Base-by-base conservation (phyloP, 1,284 basidiomycete species). In the Fomitopsis betulina region DNA sequence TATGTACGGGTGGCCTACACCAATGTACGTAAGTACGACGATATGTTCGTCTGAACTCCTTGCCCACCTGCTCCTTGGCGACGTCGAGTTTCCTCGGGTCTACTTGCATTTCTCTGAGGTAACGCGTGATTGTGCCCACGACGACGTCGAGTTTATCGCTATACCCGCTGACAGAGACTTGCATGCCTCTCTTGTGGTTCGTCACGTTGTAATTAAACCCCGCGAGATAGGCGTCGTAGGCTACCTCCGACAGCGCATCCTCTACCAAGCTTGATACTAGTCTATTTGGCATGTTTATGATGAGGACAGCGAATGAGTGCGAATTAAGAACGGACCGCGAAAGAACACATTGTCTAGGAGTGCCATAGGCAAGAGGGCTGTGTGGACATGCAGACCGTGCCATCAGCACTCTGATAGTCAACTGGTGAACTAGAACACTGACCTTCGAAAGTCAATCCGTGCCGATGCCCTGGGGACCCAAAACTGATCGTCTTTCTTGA, bases 181-280 rank as follows among this genome's bases (percentile, higher is more conserved):
- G 56, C 83, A 76, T 35, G 71, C 78, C 65, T 77, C 79, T 53
- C 71, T 76, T 58, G 72, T 74, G 58, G 74, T 77, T 62, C 73
- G 73, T 45, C 45, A 87, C 69, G 56, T 71, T 73, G 73, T 84
- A 88, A 35, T 72, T 72, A 57, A 88, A 72, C 3, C 85, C 86
- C 6, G 87, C 87, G n/a, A 89, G 75, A 56, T 80, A 77, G 9
- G 87, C 86, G 64, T 85, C 85, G 68, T 90, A 89, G 5, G 83
- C 78, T 63, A 68, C 53, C 54, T 67, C 68, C 2, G 69, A 63
- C 0, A 72, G 62, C 1, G 68, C 64, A 53, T 72, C 70, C 15
- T 69, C 65, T 30, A 74, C 65, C 1, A 76, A 70, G 50, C 74
- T 68, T 1, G 61, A 63, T 19, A 68, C 39, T 10, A 70, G 56